These are phyloP conservation scores for Aspergillus vadensis DNA, from an alignment of 2,329 filamentous ascomycete genomes.

Conservation along the genomic window DNA sequence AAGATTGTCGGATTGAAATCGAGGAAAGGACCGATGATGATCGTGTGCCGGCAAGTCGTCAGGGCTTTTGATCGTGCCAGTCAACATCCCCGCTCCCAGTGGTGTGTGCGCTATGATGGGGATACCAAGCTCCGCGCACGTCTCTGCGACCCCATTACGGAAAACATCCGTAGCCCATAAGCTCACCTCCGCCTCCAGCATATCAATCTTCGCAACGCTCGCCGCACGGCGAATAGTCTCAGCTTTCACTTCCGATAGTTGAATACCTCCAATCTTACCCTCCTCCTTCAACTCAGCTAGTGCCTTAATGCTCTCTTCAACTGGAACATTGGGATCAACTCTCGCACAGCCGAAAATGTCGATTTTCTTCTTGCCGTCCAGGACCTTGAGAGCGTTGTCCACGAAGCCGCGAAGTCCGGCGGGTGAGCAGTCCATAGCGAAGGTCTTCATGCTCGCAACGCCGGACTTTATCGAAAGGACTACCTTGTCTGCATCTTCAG, in stretches of 20 bases:
- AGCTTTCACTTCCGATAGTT: constrained; percentile 39
- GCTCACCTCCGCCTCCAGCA: constrained; percentile 59
- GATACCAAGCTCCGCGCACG: constrained; percentile 66
- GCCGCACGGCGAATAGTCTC: constrained; percentile 38
- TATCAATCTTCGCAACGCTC: constrained; percentile 46
- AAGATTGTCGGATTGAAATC: constrained; percentile 66
- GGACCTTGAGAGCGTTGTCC: constrained; percentile 53
- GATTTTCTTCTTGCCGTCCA: constrained; percentile 56
- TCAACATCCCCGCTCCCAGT: constrained; percentile 62
- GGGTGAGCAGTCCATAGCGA: constrained; percentile 51
- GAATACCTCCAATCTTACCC: constrained; percentile 41
- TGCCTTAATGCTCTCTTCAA: constrained; percentile 45
- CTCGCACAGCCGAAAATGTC: constrained; percentile 61
- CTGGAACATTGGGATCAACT: constrained; percentile 52
- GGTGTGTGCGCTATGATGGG: constrained; percentile 74
- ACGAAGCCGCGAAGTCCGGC: constrained; percentile 56
- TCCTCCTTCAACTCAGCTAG: constrained; percentile 35
- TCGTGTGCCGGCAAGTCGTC: constrained; percentile 58
- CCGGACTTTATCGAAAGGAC: constrained; percentile 33
- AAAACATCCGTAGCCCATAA: constrained; percentile 56
- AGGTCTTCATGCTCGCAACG: constrained; percentile 31
- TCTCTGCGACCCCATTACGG: constrained; percentile 50
- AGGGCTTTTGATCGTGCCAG: constrained; percentile 52
- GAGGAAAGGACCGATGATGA: constrained; percentile 47
- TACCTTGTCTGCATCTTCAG: constrained; percentile 31